phyloP scores from a whole-genome alignment of 2,329 filamentous ascomycete species.

The Fusarium nygamai region DNA sequence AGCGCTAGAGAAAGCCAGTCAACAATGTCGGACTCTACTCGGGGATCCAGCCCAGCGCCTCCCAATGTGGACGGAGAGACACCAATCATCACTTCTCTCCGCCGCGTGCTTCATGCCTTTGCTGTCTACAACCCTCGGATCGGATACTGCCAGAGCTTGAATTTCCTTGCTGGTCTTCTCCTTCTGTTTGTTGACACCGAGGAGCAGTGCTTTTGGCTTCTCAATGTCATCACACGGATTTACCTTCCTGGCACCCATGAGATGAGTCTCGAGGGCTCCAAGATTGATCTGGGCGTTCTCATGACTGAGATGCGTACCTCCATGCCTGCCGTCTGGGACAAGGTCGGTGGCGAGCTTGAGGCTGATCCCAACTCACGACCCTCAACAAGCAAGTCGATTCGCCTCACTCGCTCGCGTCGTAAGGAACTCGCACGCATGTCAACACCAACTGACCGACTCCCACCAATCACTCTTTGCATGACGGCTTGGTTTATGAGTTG shows the following conservation, averaged over 20 bases:
- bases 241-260: conserved; percentile 94
- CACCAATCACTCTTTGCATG: conserved; percentile 90
- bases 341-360: conserved; percentile 83
- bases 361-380: conserved; percentile 53
- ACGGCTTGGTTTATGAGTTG: conserved; percentile 99
- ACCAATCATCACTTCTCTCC: conserved; percentile 80
- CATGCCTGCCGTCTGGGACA: conserved; percentile 85
- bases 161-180: conserved; percentile 90
- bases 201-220: conserved; percentile 90
- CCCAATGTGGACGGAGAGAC: conserved; percentile 67
- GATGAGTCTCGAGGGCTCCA: conserved; percentile 87
- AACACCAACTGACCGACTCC: conserved; percentile 66
- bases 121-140: conserved; percentile 90
- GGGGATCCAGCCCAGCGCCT: conserved; percentile 49
- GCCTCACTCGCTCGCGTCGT: conserved; percentile 50
- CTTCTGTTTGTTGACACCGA: conserved; percentile 88
- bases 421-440: conserved; percentile 53
- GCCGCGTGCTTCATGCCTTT: conserved; percentile 88
- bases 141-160: conserved; percentile 95
- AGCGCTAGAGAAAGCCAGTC: conserved; percentile 50
- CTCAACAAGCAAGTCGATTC: conserved; percentile 49
- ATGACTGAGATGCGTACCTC: conserved; percentile 87
- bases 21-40: conserved; percentile 47
- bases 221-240: conserved; percentile 89
- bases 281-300: conserved; percentile 91